Percentiles rank a stretch among this genome's conserved stretches.
Evolutionary conservation across 1,284 basidiomycete genomes (phyloP).

Genomic region (Apiotrichum brassicae): DNA sequence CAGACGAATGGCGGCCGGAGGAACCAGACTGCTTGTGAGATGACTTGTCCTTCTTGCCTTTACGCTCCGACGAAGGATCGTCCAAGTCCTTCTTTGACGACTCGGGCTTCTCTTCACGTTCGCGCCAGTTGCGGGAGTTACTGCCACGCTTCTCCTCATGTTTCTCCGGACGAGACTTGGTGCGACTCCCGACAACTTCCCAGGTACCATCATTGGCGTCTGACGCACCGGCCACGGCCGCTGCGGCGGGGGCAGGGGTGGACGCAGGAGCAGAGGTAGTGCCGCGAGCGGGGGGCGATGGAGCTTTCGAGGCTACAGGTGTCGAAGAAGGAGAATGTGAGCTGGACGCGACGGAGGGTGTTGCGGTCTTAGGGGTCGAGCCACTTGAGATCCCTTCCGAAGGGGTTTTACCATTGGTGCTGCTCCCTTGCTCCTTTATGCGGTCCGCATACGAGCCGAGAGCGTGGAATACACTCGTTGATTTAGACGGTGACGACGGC

Average conservation of each 20-base stretch:
- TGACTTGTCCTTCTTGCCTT: slow-evolving; percentile 12
- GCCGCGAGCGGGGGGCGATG: neutral
- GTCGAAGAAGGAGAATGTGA: slow-evolving; percentile 6
- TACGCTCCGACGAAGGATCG: slow-evolving; percentile 3
- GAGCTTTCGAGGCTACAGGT: neutral
- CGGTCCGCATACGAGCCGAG: slow-evolving; percentile 44
- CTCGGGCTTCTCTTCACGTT: slow-evolving; percentile 13
- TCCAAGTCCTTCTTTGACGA: slow-evolving; percentile 5
- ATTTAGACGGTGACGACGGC: slow-evolving; percentile 14
- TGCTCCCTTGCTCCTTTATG: slow-evolving; percentile 25
- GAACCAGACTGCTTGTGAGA: neutral
- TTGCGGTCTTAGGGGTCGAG: neutral
- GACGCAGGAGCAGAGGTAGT: neutral
- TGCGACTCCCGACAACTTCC: slow-evolving; percentile 16
- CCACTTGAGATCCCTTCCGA: neutral
- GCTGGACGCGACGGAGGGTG: slow-evolving; percentile 2
- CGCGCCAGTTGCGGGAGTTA: slow-evolving; percentile 27
- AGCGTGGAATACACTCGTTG: slow-evolving; percentile 39
- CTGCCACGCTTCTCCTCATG: slow-evolving; percentile 29
- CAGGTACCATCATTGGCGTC: slow-evolving; percentile 10
- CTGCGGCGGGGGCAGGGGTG: neutral
- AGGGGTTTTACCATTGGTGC: neutral
- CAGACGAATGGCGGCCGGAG: neutral
- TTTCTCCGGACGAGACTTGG: slow-evolving; percentile 10
- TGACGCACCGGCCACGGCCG: neutral